phyloP scores from a whole-genome alignment of 192 early-diverging fungal genomes.

The Rhizophagus clarus region DNA sequence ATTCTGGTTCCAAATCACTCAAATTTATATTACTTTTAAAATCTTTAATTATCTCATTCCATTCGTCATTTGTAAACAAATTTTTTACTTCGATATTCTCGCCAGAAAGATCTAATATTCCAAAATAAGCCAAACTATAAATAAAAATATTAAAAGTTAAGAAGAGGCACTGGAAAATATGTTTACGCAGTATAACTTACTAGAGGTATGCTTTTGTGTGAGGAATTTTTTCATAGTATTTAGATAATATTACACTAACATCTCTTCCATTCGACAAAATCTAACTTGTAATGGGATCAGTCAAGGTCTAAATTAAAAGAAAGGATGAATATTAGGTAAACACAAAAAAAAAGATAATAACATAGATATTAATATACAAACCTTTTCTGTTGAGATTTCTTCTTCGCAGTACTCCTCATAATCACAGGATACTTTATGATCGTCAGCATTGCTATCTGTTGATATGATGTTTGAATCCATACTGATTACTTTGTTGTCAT shows the following conservation, averaged over 20 bases:
- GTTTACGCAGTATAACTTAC: conserved; percentile 5
- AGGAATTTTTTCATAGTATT: neutral
- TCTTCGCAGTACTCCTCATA: conserved; percentile 26
- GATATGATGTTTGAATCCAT: conserved; percentile 18
- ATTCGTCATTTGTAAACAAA: conserved; percentile 28
- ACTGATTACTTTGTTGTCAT: conserved; percentile 23
- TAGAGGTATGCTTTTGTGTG: conserved; percentile 7
- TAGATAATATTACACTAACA: neutral
- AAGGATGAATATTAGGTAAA: too few relatives aligned
- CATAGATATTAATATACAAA: conserved; percentile 29
- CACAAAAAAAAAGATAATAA: conserved; percentile 3
- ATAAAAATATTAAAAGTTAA: too few relatives aligned
- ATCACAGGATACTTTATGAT: conserved; percentile 23
- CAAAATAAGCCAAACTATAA: conserved; percentile 28
- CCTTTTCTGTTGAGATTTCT: conserved; percentile 31
- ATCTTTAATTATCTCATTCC: conserved; percentile 24
- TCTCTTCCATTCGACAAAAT: neutral
- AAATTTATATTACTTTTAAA: conserved; percentile 15
- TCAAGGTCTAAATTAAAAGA: too few relatives aligned
- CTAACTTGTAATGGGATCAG: neutral
- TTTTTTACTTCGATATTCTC: conserved; percentile 19
- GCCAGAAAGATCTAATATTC: conserved; percentile 27
- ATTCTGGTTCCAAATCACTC: conserved; percentile 2
- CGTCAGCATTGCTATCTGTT: conserved; percentile 16
- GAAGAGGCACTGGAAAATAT: conserved; percentile 6